phyloP scores from a whole-genome alignment of 2,329 filamentous ascomycete species.

The Pseudogymnoascus sp. region DNA sequence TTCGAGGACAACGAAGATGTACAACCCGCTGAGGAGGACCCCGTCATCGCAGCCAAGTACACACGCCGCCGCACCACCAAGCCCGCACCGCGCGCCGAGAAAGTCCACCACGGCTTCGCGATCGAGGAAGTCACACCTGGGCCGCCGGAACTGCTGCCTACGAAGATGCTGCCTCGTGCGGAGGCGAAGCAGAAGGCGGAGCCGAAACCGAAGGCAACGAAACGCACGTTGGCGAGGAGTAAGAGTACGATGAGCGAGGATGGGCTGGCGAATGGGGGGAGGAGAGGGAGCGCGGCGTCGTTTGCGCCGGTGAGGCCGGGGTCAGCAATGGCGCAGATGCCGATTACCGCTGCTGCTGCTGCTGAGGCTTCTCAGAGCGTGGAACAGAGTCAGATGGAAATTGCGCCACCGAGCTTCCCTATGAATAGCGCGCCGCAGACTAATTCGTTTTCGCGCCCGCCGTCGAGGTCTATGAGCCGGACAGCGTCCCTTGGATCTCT shows the following conservation, averaged over 20 bases:
- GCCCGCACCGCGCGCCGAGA: conserved; percentile 6
- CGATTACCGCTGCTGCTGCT: background rate
- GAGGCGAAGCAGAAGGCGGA: conserved; percentile 22
- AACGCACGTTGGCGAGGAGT: conserved; percentile 13
- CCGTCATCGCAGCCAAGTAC: conserved; percentile 28
- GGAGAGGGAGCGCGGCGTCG: background rate
- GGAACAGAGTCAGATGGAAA: background rate
- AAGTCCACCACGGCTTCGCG: conserved; percentile 22
- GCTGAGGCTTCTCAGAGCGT: background rate
- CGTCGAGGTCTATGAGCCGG: conserved; percentile 31
- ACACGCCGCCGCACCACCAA: conserved; percentile 16
- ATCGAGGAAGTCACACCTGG: conserved; percentile 32
- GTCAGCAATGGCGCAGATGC: conserved; percentile 13
- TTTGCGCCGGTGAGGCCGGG: background rate
- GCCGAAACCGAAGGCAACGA: conserved; percentile 30
- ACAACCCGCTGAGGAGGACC: conserved; percentile 30
- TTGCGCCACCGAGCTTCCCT: background rate
- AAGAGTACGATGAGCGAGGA: conserved; percentile 25
- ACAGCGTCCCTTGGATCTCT: conserved; percentile 26
- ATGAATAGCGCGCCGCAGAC: conserved; percentile 11
- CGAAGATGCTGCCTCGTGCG: conserved; percentile 25
- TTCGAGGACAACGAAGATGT: conserved; percentile 51
- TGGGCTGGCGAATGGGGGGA: conserved; percentile 14
- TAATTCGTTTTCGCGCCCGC: conserved; percentile 32
- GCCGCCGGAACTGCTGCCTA: conserved; percentile 34